Percentiles rank a stretch among this genome's conserved stretches.
These are phyloP conservation scores for Kalanchoe fedtschenkoi DNA, from an alignment of 164 flowering plant genomes.

Conservation along the genomic window DNA sequence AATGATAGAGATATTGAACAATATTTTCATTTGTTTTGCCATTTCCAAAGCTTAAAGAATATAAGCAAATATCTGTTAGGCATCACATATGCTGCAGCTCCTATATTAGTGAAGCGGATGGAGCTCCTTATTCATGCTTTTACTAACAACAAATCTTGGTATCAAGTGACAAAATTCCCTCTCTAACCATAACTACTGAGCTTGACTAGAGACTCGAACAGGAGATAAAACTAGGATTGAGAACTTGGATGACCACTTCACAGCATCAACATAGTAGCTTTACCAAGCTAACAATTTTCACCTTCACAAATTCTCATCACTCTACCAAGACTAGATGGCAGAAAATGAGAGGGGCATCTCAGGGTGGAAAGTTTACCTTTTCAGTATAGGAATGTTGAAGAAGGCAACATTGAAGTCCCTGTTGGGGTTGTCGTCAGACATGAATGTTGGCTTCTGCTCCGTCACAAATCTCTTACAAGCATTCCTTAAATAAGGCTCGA, in stretches of 20 bases:
- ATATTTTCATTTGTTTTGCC: not conserved
- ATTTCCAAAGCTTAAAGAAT: not conserved
- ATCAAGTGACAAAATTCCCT: not conserved
- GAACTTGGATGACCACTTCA: not conserved
- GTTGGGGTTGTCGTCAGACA: conserved; percentile 74
- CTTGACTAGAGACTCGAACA: not conserved
- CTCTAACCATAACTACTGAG: not conserved
- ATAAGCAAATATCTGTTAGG: not conserved
- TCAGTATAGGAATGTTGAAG: conserved; percentile 66
- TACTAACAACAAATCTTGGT: not conserved
- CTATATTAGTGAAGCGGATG: no score
- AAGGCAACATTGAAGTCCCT: conserved; percentile 86
- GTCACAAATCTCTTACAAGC: conserved; percentile 89
- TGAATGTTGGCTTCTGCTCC: conserved; percentile 65
- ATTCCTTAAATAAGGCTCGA: conserved; percentile 74
- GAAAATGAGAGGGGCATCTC: not conserved
- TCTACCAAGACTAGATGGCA: not conserved
- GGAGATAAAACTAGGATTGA: not conserved
- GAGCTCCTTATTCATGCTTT: not conserved
- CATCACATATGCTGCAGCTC: no score
- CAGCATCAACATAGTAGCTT: not conserved
- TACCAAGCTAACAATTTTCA: no score
- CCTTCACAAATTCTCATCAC: not conserved
- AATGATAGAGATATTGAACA: not conserved
- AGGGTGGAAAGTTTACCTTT: conserved; percentile 29